These are phyloP conservation scores for Cutaneotrichosporon cutaneum DNA, from an alignment of 1,284 basidiomycete genomes.

Conservation along the genomic window DNA sequence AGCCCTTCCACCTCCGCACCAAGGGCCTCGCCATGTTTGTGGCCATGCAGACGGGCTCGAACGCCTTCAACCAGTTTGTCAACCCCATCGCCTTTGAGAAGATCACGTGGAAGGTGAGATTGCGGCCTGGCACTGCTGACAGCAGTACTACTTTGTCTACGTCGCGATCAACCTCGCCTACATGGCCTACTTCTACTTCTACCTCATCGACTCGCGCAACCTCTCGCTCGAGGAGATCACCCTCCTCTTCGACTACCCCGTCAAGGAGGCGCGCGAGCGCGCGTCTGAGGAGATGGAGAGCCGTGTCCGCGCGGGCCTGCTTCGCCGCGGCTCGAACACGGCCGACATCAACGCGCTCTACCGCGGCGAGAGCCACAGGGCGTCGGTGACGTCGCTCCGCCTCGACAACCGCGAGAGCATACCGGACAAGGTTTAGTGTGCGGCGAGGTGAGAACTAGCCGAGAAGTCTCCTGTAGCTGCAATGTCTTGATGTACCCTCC, in stretches of 20 bases:
- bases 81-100: conserved; percentile 23
- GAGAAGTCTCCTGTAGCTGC: no score
- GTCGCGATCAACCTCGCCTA: conserved; percentile 17
- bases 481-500: no score
- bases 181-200: conserved; percentile 18
- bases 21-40: conserved; percentile 25
- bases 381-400: neutral
- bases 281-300: conserved; percentile 17
- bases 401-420: neutral
- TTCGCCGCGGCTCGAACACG: conserved; percentile 1
- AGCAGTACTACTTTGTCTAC: conserved; percentile 18
- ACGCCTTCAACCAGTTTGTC: conserved; percentile 23
- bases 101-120: conserved; percentile 13
- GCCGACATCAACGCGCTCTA: neutral
- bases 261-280: conserved; percentile 21
- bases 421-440: no score
- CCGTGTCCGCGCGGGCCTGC: conserved; percentile 9
- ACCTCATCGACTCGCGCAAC: conserved; percentile 18
- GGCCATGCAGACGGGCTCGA: conserved; percentile 14
- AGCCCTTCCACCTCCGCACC: conserved; percentile 22
- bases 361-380: conserved; percentile 2
- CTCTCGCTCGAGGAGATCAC: conserved; percentile 22
- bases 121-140: neutral
- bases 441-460: no score
- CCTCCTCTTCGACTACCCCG: conserved; percentile 19